Evolutionary conservation across 208 protist genomes (phyloP), one percentile per base, ranked within the genome.

Genomic region (Vickermania ingenoplastis): DNA sequence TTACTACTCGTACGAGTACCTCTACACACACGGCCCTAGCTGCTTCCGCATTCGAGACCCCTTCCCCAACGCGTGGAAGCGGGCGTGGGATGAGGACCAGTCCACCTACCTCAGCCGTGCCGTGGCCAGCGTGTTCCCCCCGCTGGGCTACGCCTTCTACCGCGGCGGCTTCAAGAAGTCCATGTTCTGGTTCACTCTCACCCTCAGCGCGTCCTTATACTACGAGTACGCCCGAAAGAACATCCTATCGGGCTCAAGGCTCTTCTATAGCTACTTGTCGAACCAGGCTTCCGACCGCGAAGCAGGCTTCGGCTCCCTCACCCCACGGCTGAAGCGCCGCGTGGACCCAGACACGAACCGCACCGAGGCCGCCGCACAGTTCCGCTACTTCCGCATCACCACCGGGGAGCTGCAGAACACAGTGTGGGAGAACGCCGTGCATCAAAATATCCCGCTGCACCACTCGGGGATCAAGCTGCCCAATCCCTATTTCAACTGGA

Each of bases 401-500:
- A 76, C 65, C 56, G 79, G 82, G 17, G 75, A 69, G 0, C 23
- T 90, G 62, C 81, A 89, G 67, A 68, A 90, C 65, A 89, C 78
- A 13, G 74, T 89, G 24, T 90, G 79, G 86, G 76, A 78, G 58
- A 90, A 90, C 60, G 70, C 67, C 30, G 77, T 75, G 25, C 86
- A 93, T 65, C 79, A 90, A 63, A 90, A 71, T 31, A 49, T 75
- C 57, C 86, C 83, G n/a, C 71, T 89, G 3, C 62, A 31, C 17
- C 69, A 59, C 11, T 22, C 36, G 3, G 75, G 79, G 41, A 71
- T 79, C 53, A 55, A 59, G 48, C 65, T 89, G 4, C 82, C 75
- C 29, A 93, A 93, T 53, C 86, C 86, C 52, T 93, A 90, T 69
- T 93, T 83, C 63, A 90, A 90, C 65, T 93, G 82, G 82, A 65